phyloP scores from a whole-genome alignment of 805 yeast species.

The Wickerhamiella occidentalis region DNA sequence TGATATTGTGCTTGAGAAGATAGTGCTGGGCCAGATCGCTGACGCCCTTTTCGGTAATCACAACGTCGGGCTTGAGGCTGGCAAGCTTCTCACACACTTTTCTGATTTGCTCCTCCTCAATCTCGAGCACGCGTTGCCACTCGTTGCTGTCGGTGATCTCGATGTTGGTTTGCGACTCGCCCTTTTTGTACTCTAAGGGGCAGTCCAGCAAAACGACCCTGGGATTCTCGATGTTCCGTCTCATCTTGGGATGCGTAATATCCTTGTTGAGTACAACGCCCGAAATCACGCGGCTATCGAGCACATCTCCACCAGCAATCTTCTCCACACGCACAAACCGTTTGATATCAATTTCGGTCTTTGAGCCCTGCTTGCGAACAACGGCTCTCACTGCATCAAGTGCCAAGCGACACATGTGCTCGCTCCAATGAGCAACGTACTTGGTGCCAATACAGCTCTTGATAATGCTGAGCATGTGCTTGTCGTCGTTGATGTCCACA shows the following conservation, averaged over 20 bases:
- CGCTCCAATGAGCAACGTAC: slow-evolving; percentile 82
- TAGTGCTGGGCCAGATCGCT: slow-evolving; percentile 96
- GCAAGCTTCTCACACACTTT: slow-evolving; percentile 73
- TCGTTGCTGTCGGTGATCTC: slow-evolving; percentile 94
- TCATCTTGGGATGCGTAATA: slow-evolving; percentile 98
- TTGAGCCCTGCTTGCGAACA: slow-evolving; percentile 39
- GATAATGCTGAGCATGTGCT: slow-evolving; percentile 75
- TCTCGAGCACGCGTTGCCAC: slow-evolving; percentile 89
- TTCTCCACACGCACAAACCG: slow-evolving; percentile 89
- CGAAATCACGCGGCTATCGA: slow-evolving; percentile 74
- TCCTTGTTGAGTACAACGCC: slow-evolving; percentile 93
- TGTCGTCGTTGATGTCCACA: slow-evolving; percentile 72
- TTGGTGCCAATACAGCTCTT: slow-evolving; percentile 93
- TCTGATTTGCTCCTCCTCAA: slow-evolving; percentile 95
- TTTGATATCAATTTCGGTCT: slow-evolving; percentile 78
- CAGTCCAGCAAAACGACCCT: slow-evolving; percentile 82
- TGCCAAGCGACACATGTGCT: slow-evolving; percentile 80
- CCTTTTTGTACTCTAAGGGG: slow-evolving; percentile 96
- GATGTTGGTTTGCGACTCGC: slow-evolving; percentile 95
- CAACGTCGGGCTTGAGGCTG: slow-evolving; percentile 80
- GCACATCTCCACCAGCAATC: slow-evolving; percentile 95
- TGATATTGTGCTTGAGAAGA: slow-evolving; percentile 81
- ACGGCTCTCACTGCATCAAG: slow-evolving; percentile 82
- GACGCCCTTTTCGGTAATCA: slow-evolving; percentile 96
- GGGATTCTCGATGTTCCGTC: slow-evolving; percentile 77